Evolutionary conservation across 441 rosid species (phyloP).

Genomic region (Melastoma candidum): DNA sequence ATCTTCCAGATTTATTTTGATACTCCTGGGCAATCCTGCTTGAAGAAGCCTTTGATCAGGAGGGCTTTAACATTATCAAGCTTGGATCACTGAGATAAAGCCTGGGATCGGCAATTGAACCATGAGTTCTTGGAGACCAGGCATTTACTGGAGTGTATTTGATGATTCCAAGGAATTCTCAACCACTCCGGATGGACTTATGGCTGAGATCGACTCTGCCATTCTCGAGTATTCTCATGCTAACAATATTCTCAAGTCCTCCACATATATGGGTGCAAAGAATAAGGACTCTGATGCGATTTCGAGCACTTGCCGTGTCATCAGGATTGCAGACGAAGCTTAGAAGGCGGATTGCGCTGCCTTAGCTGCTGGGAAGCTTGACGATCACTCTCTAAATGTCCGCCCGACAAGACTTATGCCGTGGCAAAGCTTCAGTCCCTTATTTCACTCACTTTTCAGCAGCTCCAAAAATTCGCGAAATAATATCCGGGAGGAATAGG

Average conservation of each 20-base stretch:
- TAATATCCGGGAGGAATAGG: too few relatives aligned
- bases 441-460: too few relatives aligned
- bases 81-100: too few relatives aligned
- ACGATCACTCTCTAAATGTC: constrained; percentile 58
- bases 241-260: constrained; percentile 27
- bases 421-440: too few relatives aligned
- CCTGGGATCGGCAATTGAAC: too few relatives aligned
- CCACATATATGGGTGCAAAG: constrained; percentile 19
- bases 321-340: constrained; percentile 42
- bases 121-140: constrained; percentile 18
- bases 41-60: too few relatives aligned
- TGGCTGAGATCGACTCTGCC: constrained; percentile 47
- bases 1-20: too few relatives aligned
- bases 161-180: constrained; percentile 34
- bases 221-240: constrained; percentile 47
- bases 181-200: constrained; percentile 38
- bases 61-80: too few relatives aligned
- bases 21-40: too few relatives aligned
- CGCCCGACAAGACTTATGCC: constrained; percentile 30
- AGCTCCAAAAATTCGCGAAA: too few relatives aligned
- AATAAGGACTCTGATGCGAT: constrained; percentile 11
- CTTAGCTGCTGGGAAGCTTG: constrained; percentile 55
- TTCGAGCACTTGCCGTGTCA: constrained; percentile 27
- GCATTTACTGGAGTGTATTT: constrained; percentile 33
- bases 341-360: constrained; percentile 55